Base-by-base conservation (phyloP, 2,329 filamentous ascomycete species). In the Ophiocordyceps camponoti-leonardi region DNA sequence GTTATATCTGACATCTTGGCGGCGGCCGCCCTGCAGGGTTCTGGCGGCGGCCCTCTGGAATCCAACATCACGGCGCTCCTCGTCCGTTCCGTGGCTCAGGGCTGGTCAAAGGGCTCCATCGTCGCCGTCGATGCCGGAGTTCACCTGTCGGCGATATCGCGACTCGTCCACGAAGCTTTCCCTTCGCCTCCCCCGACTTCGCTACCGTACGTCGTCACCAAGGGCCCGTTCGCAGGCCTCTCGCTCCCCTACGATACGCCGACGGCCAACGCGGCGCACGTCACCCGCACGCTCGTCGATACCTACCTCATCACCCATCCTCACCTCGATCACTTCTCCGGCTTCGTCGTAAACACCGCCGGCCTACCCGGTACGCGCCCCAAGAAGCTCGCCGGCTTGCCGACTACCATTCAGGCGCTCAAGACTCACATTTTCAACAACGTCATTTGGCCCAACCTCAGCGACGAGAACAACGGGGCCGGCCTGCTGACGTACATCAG, bases 391-490 rank as follows among this genome's bases (percentile, higher is more conserved):
- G 87, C 90, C 1, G 90, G 84, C 0, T 67, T 96, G 4, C 86
- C 88, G 0, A 81, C 79, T 26, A 94, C 90, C n/a, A 88, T 98
- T 44, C 74, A 86, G 42, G 88, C 90, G 0, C 81, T 98, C 62
- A 96, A 94, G 60, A 79, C 72, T 1, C 88, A 98, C 62, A 86
- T 98, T 48, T 98, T 98, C 68, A 98, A 98, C 63, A 93, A 95
- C 56, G 69, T 94, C 47, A 94, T 96, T 45, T 98, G 92, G 92
- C 92, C 92, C 0, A 98, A 98, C 53, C 67, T 98, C 37, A 93
- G 86, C 0, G 90, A 98, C 56, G 92, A 98, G 64, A 92, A 94
- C 59, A 87, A 88, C 31, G 92, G 92, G 22, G 88, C 88, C 4
- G 92, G 92, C 0, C 72, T 98, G 26, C 79, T 98, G 31, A 94